These are phyloP conservation scores for Aschersonia sp. DNA, from an alignment of 2,329 filamentous ascomycete species.

Conservation along the genomic window DNA sequence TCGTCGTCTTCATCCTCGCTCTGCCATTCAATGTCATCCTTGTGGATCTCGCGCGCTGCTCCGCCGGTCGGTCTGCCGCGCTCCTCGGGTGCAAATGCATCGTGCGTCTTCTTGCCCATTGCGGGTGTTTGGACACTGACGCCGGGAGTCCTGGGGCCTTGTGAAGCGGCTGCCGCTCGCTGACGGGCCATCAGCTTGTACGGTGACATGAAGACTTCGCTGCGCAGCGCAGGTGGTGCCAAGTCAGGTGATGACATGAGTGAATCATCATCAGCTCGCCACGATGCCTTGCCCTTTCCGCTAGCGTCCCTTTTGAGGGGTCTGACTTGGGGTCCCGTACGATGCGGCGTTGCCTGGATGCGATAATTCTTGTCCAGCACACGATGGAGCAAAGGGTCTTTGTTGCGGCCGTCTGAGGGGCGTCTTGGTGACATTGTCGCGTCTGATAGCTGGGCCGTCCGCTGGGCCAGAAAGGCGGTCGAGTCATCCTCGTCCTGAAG, in stretches of 20 bases:
- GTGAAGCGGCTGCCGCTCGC: constrained; percentile 23
- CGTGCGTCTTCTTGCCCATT: constrained; percentile 31
- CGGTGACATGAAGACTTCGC: constrained; percentile 74
- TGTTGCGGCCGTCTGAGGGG: constrained; percentile 20
- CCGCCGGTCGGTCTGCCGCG: background rate
- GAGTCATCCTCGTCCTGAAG: constrained; percentile 27
- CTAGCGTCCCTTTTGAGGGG: constrained; percentile 21
- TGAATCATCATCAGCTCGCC: constrained; percentile 35
- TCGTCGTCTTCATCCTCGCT: constrained; percentile 49
- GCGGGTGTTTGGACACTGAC: constrained; percentile 71
- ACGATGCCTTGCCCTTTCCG: constrained; percentile 18
- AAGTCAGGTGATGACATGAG: constrained; percentile 63
- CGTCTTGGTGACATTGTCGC: constrained; percentile 46
- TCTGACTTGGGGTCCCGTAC: constrained; percentile 28
- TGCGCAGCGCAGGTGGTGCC: constrained; percentile 66
- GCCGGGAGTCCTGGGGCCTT: constrained; percentile 56
- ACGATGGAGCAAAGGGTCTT: constrained; percentile 74
- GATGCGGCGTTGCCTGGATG: constrained; percentile 79
- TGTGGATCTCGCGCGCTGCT: background rate
- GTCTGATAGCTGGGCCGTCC: constrained; percentile 40
- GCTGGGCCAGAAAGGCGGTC: constrained; percentile 34
- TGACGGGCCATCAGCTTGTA: constrained; percentile 31
- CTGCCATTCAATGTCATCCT: constrained; percentile 56
- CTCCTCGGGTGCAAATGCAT: constrained; percentile 27
- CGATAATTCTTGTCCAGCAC: constrained; percentile 95